phyloP scores from a whole-genome alignment of 768 basidiomycete genomes.

The Auriscalpium orientale region DNA sequence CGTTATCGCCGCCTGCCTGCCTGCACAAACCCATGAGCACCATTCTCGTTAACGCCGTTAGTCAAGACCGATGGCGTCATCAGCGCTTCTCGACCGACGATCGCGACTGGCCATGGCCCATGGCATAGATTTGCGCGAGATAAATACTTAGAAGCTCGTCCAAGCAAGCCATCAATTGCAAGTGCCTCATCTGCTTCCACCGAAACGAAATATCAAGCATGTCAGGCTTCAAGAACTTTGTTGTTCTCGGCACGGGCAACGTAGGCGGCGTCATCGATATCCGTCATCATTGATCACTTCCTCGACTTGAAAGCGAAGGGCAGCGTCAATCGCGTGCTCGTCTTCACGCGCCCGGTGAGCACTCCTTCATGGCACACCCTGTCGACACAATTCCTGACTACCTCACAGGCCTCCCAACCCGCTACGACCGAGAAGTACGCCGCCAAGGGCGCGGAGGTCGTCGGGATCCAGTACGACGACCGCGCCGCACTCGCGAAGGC shows the following conservation, averaged over 20 bases:
- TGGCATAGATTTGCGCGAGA: too few species aligned
- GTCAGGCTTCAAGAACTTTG: conserved; percentile 10
- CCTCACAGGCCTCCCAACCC: neutral
- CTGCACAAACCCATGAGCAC: too few species aligned
- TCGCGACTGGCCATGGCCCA: too few species aligned
- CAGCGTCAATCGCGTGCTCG: conserved; percentile 1
- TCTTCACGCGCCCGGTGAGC: conserved; percentile 13
- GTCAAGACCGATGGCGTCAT: too few species aligned
- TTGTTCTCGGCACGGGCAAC: conserved; percentile 13
- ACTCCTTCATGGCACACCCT: neutral
- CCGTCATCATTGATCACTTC: conserved; percentile 14
- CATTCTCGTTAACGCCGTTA: too few species aligned
- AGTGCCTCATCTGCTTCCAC: too few species aligned
- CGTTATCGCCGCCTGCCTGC: too few species aligned
- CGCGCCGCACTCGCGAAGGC: conserved; percentile 7
- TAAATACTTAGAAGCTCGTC: too few species aligned
- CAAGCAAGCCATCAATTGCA: too few species aligned
- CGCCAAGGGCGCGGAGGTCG: conserved; percentile 8
- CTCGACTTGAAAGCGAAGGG: conserved; percentile 12
- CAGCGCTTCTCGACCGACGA: too few species aligned
- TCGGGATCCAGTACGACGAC: conserved; percentile 3
- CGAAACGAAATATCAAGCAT: neutral
- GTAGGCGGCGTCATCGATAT: conserved; percentile 10
- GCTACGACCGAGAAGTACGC: conserved; percentile 1
- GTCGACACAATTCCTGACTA: neutral